Conservation (phyloP, 306 rosid genomes). For the Pyrus betulifolia region DNA sequence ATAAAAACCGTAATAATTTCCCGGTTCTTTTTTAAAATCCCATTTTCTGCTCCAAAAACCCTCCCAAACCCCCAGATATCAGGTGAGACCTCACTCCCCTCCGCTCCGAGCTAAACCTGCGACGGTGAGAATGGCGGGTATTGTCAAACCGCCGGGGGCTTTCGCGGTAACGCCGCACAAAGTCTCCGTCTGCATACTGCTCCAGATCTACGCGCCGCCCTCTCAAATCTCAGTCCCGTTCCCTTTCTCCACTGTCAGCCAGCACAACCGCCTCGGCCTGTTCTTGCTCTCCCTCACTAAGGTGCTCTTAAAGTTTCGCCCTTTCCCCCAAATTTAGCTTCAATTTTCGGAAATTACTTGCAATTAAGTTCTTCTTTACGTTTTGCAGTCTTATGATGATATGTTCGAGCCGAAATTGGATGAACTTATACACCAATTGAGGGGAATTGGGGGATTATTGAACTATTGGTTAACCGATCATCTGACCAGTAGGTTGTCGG, state of each 20-base stretch:
- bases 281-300: conserved; percentile 75
- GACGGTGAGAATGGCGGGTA: conserved; percentile 44
- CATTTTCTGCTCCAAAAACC: background rate
- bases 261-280: conserved; percentile 76
- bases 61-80: background rate
- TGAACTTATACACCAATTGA: conserved; percentile 61
- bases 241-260: conserved; percentile 68
- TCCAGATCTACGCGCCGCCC: conserved; percentile 73
- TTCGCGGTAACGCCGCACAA: conserved; percentile 85
- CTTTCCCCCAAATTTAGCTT: background rate
- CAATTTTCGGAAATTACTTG: background rate
- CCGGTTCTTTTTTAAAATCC: conserved; percentile 6
- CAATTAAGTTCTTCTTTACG: background rate
- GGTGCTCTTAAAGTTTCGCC: conserved; percentile 23
- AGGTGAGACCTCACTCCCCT: background rate
- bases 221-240: conserved; percentile 56
- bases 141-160: conserved; percentile 58
- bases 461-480: conserved; percentile 54
- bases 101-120: background rate
- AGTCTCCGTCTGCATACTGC: conserved; percentile 75
- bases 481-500: conserved; percentile 54
- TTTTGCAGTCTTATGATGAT: conserved; percentile 66
- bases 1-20: background rate
- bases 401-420: conserved; percentile 85
- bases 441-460: conserved; percentile 48